A percentile compares a stretch with the other conserved stretches of the same genome.
Conservation (phyloP, 2,329 filamentous ascomycete genomes). For the Sclerotinia subarctica region DNA sequence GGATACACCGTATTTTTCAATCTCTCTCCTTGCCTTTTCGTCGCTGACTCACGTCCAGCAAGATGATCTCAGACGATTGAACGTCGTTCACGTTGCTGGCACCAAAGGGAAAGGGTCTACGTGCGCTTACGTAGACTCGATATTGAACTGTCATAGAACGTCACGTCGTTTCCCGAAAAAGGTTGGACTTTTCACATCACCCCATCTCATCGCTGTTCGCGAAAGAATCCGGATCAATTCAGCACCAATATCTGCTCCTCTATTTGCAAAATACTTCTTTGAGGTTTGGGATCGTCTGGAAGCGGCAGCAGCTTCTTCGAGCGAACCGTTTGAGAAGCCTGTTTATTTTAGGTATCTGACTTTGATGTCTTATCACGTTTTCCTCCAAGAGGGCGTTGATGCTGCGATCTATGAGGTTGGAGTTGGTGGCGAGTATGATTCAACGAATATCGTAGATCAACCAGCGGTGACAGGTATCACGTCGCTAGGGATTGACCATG, state of each 20-base stretch:
- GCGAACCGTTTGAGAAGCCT: conserved; percentile 43
- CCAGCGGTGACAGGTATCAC: conserved; percentile 60
- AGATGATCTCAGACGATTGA: conserved; percentile 51
- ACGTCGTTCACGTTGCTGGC: conserved; percentile 67
- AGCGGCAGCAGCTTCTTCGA: conserved; percentile 32
- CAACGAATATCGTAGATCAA: conserved; percentile 61
- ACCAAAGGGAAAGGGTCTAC: conserved; percentile 77
- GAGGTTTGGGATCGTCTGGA: conserved; percentile 61
- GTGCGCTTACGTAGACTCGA: conserved; percentile 63
- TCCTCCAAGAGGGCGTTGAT: conserved; percentile 60
- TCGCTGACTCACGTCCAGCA: conserved; percentile 24
- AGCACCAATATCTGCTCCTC: conserved; percentile 52
- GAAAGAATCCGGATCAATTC: conserved; percentile 65
- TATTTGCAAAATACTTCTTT: conserved; percentile 66
- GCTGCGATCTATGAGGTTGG: conserved; percentile 64
- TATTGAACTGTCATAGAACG: conserved; percentile 53
- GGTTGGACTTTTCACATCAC: conserved; percentile 65
- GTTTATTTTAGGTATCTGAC: conserved; percentile 61
- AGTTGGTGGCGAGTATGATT: conserved; percentile 65
- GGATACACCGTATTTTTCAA: conserved; percentile 61
- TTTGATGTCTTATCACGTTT: conserved; percentile 65
- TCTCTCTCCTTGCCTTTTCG: neutral
- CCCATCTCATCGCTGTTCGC: conserved; percentile 64
- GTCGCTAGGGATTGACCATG: conserved; percentile 67
- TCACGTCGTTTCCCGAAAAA: conserved; percentile 32